Conservation (phyloP, 352 stramenopile genomes). For the Hyaloperonospora brassicae region DNA sequence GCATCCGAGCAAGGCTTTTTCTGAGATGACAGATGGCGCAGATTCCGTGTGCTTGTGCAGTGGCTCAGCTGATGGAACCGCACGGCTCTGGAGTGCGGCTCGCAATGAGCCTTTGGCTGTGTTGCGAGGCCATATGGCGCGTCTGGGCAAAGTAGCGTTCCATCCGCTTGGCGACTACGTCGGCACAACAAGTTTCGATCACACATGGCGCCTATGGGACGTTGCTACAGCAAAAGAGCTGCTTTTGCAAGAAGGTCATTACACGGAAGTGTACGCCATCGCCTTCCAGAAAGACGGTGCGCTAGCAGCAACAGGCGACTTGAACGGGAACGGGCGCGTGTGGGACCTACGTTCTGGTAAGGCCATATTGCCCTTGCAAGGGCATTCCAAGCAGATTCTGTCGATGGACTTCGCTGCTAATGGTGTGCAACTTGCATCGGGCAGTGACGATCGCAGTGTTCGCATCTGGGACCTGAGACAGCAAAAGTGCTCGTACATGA, state of each 20-base stretch:
- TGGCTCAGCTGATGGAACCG: slow-evolving; percentile 70
- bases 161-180: slow-evolving; percentile 91
- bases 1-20: slow-evolving; percentile 52
- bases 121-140: slow-evolving; percentile 61
- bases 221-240: slow-evolving; percentile 87
- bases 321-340: slow-evolving; percentile 88
- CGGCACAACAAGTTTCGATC: slow-evolving; percentile 93
- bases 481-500: slow-evolving; percentile 85
- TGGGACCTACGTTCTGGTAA: slow-evolving; percentile 96
- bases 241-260: slow-evolving; percentile 95
- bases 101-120: slow-evolving; percentile 48
- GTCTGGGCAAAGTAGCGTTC: slow-evolving; percentile 87
- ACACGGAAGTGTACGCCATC: slow-evolving; percentile 91
- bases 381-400: slow-evolving; percentile 94
- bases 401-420: slow-evolving; percentile 90
- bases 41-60: slow-evolving; percentile 64
- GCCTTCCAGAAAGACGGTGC: slow-evolving; percentile 93
- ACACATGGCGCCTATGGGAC: slow-evolving; percentile 98
- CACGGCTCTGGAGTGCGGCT: slow-evolving; percentile 58
- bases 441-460: slow-evolving; percentile 93
- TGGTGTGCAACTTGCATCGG: slow-evolving; percentile 89
- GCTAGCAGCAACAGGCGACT: slow-evolving; percentile 90
- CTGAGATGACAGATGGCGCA: slow-evolving; percentile 49
- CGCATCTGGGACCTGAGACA: slow-evolving; percentile 94
- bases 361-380: slow-evolving; percentile 79